phyloP scores from a whole-genome alignment of 2,329 filamentous ascomycete genomes.

The Ophiosphaerella narmari region DNA sequence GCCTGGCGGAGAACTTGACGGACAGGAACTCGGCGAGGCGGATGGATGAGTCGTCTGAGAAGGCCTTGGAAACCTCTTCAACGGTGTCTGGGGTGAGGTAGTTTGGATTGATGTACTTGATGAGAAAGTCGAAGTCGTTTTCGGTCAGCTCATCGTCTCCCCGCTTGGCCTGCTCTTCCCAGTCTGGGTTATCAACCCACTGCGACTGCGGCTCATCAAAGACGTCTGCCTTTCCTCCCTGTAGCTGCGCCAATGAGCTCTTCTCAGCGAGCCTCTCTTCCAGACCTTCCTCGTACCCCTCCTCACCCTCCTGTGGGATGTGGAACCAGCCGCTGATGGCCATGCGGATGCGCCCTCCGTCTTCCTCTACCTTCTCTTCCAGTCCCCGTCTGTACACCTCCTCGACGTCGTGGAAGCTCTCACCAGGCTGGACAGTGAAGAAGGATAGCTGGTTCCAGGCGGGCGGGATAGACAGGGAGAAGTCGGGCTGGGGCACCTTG shows the following conservation, averaged over 20 bases:
- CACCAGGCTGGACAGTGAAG: conserved; percentile 96
- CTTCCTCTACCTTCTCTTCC: conserved; percentile 65
- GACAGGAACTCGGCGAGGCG: conserved; percentile 79
- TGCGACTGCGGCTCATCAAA: conserved; percentile 78
- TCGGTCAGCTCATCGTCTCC: conserved; percentile 68
- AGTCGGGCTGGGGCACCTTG: conserved; percentile 78
- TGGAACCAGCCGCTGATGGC: conserved; percentile 99
- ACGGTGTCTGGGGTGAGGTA: conserved; percentile 93
- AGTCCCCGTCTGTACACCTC: conserved; percentile 79
- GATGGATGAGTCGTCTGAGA: conserved; percentile 81
- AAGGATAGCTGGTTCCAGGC: conserved; percentile 98
- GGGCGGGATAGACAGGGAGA: conserved; percentile 82
- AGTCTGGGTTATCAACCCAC: conserved; percentile 52
- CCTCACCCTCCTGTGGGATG: conserved; percentile 92
- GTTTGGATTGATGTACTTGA: conserved; percentile 86
- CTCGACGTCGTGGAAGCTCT: conserved; percentile 98
- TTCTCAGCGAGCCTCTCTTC: conserved; percentile 88
- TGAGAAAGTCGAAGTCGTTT: conserved; percentile 82
- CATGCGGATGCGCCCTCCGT: conserved; percentile 85
- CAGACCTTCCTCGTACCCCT: conserved; percentile 84
- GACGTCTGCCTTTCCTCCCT: conserved; percentile 80
- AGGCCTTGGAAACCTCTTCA: conserved; percentile 78
- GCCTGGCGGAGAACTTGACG: conserved; percentile 72
- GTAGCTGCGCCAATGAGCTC: conserved; percentile 89
- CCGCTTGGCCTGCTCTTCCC: conserved; percentile 46